Evolutionary conservation across 768 basidiomycete species (phyloP).

Genomic region (Tricholomella constricta): DNA sequence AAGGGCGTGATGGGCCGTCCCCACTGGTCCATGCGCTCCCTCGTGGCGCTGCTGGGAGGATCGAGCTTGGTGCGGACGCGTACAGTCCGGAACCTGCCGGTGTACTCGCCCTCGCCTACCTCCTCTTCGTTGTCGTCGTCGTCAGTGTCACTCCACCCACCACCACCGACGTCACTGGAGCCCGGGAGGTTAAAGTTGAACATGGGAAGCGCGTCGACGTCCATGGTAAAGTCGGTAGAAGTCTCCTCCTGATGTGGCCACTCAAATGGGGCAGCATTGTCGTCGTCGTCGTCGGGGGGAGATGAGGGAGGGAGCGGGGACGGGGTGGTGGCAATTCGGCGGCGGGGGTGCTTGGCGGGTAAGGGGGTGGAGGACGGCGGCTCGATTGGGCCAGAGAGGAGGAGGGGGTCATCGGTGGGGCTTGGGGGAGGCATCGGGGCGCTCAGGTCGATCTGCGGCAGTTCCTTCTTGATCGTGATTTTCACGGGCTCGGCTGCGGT

Average conservation of each 20-base stretch:
- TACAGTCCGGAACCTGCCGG: conserved; percentile 60
- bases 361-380: conserved; percentile 26
- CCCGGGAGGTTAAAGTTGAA: conserved; percentile 32
- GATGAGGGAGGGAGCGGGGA: conserved; percentile 21
- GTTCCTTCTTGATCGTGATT: conserved; percentile 58
- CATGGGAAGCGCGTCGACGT: conserved; percentile 31
- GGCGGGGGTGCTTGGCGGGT: conserved; percentile 5
- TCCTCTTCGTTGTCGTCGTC: conserved; percentile 24
- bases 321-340: conserved; percentile 21
- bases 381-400: conserved; percentile 52
- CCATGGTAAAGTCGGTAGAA: conserved; percentile 21
- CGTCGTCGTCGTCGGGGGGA: conserved; percentile 10
- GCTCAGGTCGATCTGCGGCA: conserved; percentile 61
- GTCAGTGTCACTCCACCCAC: conserved; percentile 40
- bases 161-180: conserved; percentile 19
- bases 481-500: conserved; percentile 25
- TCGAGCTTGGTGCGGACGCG: conserved; percentile 64
- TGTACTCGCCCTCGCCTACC: conserved; percentile 63
- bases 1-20: conserved; percentile 73
- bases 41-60: conserved; percentile 60
- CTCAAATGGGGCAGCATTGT: conserved; percentile 19
- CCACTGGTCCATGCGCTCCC: conserved; percentile 56
- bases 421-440: conserved; percentile 67
- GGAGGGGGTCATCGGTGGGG: conserved; percentile 74
- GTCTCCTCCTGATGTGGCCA: conserved; percentile 18